Base-by-base conservation (phyloP, 495 filamentous ascomycete species). In the Rusavskia elegans region DNA sequence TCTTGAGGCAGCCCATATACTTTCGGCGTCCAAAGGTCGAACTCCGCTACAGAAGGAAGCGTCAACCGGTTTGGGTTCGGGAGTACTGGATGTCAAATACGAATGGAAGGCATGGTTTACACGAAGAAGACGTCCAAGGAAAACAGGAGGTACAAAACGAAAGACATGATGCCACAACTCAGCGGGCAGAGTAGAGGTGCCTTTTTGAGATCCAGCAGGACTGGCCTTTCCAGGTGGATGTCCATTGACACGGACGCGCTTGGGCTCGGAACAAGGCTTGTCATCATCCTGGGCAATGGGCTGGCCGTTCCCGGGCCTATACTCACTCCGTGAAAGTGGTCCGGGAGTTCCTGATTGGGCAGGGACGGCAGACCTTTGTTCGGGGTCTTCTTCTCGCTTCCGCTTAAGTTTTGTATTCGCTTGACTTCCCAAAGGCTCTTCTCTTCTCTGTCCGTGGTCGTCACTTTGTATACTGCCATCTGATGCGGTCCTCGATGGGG, bases 1-100 rank as follows among this genome's bases (percentile, higher is more conserved):
- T 39, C 74, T 68, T 27, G 68, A 68, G 17, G 62, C 52, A 23
- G 63, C 57, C 75, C 74, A 78, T 20, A 77, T 65, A 55, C 58
- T 57, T 38, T 75, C 64, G 50, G 69, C 56, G 51, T 67, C 61
- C 38, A 71, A 45, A 48, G 49, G 57, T 46, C 55, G 61, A 50
- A 69, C 51, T 55, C 63, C 45, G 53, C 62, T 55, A 48, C 45
- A 16, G 16, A 2, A 25, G 20, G 44, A 3, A 14, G 20, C 21
- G 17, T 16, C 23, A 10, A 23, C 5, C 1, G 10, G 23, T 11
- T 30, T 29, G 19, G 19, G 3, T 29, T 6, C 44, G 9, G 19
- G 17, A 35, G 59, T 55, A 27, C 54, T 57, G 50, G 62, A 53
- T 23, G 65, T 66, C 41, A 73, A 62, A 59, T 62, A 64, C 36